Evolutionary conservation across 1,139 yeast species (phyloP).

Genomic region (Suhomyces bokatorum): DNA sequence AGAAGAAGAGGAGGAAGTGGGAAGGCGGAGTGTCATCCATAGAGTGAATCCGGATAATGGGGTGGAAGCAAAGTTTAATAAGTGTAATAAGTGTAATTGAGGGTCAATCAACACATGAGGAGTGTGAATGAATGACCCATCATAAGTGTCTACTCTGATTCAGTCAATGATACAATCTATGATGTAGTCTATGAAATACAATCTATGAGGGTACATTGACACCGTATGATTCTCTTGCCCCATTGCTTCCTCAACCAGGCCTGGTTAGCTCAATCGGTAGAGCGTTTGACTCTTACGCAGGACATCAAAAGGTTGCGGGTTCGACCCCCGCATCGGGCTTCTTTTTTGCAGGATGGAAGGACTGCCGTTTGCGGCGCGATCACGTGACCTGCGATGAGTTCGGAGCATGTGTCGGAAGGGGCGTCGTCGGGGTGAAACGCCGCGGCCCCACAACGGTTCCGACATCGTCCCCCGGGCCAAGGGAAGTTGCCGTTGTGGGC

Average conservation of each 20-base stretch:
- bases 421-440: background rate
- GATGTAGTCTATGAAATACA: too few species aligned
- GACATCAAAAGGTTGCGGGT: slow-evolving; percentile 49
- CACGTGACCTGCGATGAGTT: background rate
- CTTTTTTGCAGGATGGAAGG: background rate
- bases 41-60: too few species aligned
- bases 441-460: slow-evolving; percentile 7
- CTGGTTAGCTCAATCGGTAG: slow-evolving; percentile 20
- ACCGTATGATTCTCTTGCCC: too few species aligned
- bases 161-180: too few species aligned
- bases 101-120: too few species aligned
- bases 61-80: too few species aligned
- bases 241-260: too few species aligned
- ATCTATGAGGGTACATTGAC: too few species aligned
- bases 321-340: slow-evolving; percentile 53
- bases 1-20: background rate
- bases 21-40: too few species aligned
- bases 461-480: slow-evolving; percentile 9
- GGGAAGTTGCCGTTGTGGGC: slow-evolving; percentile 9
- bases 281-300: slow-evolving; percentile 17
- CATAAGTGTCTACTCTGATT: too few species aligned
- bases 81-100: too few species aligned
- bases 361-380: background rate
- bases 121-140: too few species aligned
- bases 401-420: background rate